Conservation (phyloP, 768 basidiomycete genomes). For the Boletus coccyginus region DNA sequence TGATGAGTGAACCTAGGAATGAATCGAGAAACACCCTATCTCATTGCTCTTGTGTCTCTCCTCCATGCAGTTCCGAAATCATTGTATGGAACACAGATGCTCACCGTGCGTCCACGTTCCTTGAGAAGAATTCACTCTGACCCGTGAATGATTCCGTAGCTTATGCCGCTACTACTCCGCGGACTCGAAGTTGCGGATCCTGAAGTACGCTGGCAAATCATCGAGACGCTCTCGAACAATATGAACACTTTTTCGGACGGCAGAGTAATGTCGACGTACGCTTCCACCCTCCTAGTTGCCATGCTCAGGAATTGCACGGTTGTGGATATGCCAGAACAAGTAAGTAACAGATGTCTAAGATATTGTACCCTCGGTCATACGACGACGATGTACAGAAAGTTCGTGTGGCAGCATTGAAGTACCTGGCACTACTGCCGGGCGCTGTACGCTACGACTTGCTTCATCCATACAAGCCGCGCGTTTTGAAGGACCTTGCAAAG, state of each 20-base stretch:
- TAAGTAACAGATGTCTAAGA: constrained; percentile 31
- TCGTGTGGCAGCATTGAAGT: constrained; percentile 70
- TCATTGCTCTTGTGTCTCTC: constrained; percentile 81
- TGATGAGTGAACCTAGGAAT: constrained; percentile 38
- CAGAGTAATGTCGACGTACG: constrained; percentile 62
- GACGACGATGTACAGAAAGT: constrained; percentile 52
- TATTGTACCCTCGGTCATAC: neutral
- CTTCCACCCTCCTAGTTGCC: constrained; percentile 61
- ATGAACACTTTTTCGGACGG: constrained; percentile 56
- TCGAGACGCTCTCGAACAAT: constrained; percentile 73
- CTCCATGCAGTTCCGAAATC: constrained; percentile 78
- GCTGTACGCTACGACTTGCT: constrained; percentile 80
- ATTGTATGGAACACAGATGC: constrained; percentile 67
- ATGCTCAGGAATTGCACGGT: constrained; percentile 67
- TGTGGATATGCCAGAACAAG: constrained; percentile 52
- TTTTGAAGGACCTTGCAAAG: constrained; percentile 71
- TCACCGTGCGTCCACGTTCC: constrained; percentile 40
- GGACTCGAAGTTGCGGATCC: constrained; percentile 77
- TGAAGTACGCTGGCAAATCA: constrained; percentile 73
- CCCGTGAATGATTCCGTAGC: constrained; percentile 41
- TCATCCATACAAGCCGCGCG: constrained; percentile 71
- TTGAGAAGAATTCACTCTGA: neutral
- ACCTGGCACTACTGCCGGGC: constrained; percentile 69
- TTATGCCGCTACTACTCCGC: constrained; percentile 85
- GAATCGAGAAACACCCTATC: constrained; percentile 59